A percentile compares a stretch with the other conserved stretches of the same genome.
phyloP scores from a whole-genome alignment of 176 grass and related monocot genomes.

The Echinochloa phyllopogon region DNA sequence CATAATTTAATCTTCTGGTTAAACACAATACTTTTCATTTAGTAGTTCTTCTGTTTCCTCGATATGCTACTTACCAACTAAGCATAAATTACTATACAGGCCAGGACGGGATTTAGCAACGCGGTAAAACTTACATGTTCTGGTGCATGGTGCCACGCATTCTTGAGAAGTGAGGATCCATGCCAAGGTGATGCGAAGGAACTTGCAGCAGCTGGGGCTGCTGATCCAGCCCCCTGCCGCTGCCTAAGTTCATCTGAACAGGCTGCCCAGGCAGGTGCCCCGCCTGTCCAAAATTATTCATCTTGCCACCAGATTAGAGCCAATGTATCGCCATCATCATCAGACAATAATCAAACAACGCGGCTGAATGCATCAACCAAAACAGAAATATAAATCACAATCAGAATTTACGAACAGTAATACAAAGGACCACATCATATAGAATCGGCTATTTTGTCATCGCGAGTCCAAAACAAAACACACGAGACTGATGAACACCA shows the following conservation, averaged over 20 bases:
- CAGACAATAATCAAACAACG: not conserved
- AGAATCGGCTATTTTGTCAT: not conserved
- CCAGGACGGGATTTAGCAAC: not conserved
- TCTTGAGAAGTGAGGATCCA: conserved; percentile 41
- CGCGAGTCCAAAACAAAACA: not conserved
- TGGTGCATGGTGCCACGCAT: conserved; percentile 38
- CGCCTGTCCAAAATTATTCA: conserved; percentile 29
- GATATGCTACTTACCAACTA: not conserved
- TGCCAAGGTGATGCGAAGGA: conserved; percentile 13
- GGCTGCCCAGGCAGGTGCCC: conserved; percentile 33
- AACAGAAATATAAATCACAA: conserved; percentile 11
- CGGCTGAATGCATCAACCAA: conserved; percentile 13
- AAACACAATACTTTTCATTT: conserved; percentile 7
- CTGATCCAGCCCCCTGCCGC: not conserved
- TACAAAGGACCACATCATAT: not conserved
- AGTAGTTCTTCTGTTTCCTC: not conserved
- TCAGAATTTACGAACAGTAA: not conserved
- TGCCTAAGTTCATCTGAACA: conserved; percentile 32
- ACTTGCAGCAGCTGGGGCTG: conserved; percentile 32
- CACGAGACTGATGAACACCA: conserved; percentile 12
- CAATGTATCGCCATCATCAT: conserved; percentile 30
- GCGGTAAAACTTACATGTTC: conserved; percentile 57
- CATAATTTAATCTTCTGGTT: conserved; percentile 15
- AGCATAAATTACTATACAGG: not conserved
- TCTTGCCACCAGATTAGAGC: not conserved